Evolutionary conservation across 192 early-diverging fungal species (phyloP).

Genomic region (Coemansia sp.): DNA sequence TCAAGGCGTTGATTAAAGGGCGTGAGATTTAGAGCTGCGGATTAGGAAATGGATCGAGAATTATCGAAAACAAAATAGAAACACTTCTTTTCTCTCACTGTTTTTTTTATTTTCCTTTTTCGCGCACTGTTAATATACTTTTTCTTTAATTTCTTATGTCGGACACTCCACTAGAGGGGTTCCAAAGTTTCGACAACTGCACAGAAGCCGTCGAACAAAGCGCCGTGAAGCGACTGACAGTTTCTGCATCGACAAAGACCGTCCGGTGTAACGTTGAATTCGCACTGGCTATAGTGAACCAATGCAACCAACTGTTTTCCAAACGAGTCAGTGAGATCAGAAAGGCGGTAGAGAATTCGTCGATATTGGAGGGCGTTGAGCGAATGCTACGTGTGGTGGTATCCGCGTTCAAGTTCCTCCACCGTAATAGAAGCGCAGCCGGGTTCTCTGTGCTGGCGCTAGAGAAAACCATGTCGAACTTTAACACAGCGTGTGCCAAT

Average conservation of each 20-base stretch:
- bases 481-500: conserved; percentile 39
- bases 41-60: not conserved
- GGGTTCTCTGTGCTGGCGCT: conserved; percentile 44
- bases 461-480: conserved; percentile 49
- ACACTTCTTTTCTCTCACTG: not conserved
- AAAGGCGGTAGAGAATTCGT: not conserved
- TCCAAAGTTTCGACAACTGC: conserved; percentile 37
- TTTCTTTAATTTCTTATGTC: conserved; percentile 18
- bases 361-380: conserved; percentile 13
- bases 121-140: conserved; percentile 10
- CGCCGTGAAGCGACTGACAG: conserved; percentile 25
- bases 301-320: conserved; percentile 43
- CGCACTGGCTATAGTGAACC: conserved; percentile 41
- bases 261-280: conserved; percentile 37
- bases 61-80: not conserved
- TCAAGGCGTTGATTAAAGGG: not conserved
- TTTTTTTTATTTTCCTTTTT: conserved; percentile 17
- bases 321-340: conserved; percentile 24
- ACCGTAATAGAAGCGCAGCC: conserved; percentile 23
- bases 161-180: conserved; percentile 10
- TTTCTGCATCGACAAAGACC: not conserved
- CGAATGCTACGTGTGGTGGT: conserved; percentile 25
- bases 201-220: conserved; percentile 22
- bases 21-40: not conserved
- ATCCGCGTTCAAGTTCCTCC: conserved; percentile 31